Evolutionary conservation across 108 stramenopile genomes (phyloP).

Genomic region (Conticribra guillardii): DNA sequence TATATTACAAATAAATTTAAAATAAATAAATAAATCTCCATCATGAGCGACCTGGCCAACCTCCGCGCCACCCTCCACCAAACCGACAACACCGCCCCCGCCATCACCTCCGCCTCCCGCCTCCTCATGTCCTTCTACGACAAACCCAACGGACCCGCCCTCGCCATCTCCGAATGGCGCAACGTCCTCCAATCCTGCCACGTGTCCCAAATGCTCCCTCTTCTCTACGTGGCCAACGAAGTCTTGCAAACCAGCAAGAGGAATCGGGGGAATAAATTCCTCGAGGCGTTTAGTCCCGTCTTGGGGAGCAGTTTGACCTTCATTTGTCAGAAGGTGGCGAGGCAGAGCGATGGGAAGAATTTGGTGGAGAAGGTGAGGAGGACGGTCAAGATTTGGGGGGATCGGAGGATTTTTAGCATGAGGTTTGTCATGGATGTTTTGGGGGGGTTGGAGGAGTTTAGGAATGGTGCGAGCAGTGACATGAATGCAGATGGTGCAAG

Average conservation of each 20-base stretch:
- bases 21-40: no score
- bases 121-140: slow-evolving; percentile 89
- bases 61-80: slow-evolving; percentile 36
- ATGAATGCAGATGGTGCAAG: no score
- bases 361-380: slow-evolving; percentile 74
- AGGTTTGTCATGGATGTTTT: slow-evolving; percentile 82
- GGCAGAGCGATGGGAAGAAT: slow-evolving; percentile 46
- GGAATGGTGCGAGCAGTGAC: no score
- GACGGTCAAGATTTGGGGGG: slow-evolving; percentile 89
- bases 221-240: slow-evolving; percentile 90
- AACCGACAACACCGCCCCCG: slow-evolving; percentile 60
- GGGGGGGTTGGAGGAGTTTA: slow-evolving; percentile 68
- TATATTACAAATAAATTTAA: no score
- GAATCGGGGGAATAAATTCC: slow-evolving; percentile 85
- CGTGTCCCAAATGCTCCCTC: slow-evolving; percentile 62
- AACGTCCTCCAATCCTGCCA: slow-evolving; percentile 62
- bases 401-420: slow-evolving; percentile 74
- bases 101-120: slow-evolving; percentile 71
- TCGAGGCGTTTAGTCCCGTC: slow-evolving; percentile 81
- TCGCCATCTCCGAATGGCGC: slow-evolving; percentile 87
- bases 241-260: slow-evolving; percentile 82
- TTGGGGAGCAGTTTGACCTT: slow-evolving; percentile 66
- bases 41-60: slow-evolving; percentile 42
- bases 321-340: slow-evolving; percentile 57
- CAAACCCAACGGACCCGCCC: slow-evolving; percentile 40